phyloP scores from a whole-genome alignment of 805 yeast genomes.

The Saturnispora kantuleensis region DNA sequence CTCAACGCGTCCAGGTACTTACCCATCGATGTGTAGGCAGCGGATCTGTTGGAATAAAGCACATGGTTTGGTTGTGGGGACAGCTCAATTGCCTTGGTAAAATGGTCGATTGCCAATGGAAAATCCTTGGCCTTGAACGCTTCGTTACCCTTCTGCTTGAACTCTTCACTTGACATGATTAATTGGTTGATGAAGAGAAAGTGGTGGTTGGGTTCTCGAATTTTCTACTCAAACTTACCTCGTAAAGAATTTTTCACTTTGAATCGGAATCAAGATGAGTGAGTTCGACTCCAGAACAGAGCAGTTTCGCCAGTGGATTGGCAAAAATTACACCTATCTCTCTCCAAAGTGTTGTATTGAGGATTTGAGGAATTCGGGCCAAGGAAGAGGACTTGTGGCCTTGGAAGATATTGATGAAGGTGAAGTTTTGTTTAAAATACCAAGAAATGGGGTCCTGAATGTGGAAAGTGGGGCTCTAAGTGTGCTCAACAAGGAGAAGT shows the following conservation, averaged over 20 bases:
- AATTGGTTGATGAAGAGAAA: not conserved
- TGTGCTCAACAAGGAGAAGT: conserved; percentile 24
- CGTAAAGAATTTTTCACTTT: not conserved
- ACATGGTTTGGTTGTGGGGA: conserved; percentile 84
- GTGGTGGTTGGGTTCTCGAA: conserved; percentile 1
- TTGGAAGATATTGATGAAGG: conserved; percentile 45
- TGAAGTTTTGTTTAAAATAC: conserved; percentile 62
- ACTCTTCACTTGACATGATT: conserved; percentile 58
- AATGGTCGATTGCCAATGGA: conserved; percentile 65
- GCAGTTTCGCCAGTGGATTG: conserved; percentile 38
- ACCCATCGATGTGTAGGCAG: conserved; percentile 72
- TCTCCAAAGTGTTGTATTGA: conserved; percentile 48
- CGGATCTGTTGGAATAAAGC: conserved; percentile 88
- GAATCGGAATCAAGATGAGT: not conserved
- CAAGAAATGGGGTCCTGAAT: conserved; percentile 48
- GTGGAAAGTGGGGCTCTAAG: conserved; percentile 45
- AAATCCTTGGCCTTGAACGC: conserved; percentile 85
- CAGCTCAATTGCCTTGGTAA: conserved; percentile 79
- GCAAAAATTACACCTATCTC: conserved; percentile 32
- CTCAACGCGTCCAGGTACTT: conserved; percentile 63
- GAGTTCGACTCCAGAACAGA: conserved; percentile 26
- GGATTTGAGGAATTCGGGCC: conserved; percentile 48
- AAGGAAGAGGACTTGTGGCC: conserved; percentile 78
- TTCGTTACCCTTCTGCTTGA: conserved; percentile 86
- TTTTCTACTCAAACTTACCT: not conserved